phyloP scores from a whole-genome alignment of 176 grass and related monocot genomes.

The Oryza longistaminata region DNA sequence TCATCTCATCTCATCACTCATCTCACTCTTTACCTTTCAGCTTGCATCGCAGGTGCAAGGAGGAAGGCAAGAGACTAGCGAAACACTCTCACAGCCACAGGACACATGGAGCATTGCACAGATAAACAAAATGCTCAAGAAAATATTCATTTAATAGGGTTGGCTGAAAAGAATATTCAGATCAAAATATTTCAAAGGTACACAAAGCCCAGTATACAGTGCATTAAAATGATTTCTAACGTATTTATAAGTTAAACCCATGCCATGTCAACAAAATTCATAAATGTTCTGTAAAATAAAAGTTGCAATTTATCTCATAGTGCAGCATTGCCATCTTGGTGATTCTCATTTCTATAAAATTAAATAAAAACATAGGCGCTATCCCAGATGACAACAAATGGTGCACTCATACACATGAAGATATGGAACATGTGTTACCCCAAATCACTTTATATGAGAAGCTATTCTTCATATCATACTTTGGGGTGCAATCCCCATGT shows the following conservation, averaged over 20 bases:
- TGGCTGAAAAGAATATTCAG: not conserved
- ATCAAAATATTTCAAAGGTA: not conserved
- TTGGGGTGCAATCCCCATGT: not conserved
- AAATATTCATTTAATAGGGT: not conserved
- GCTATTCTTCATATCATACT: not conserved
- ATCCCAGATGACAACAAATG: not conserved
- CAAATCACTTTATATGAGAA: not conserved
- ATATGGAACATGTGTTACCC: not conserved
- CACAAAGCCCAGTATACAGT: not conserved
- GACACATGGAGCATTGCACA: too few relatives aligned
- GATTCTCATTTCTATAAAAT: not conserved
- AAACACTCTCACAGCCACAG: not conserved
- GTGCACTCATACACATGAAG: not conserved
- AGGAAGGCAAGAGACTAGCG: not conserved
- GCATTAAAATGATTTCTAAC: not conserved
- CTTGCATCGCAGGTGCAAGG: slow-evolving; percentile 7
- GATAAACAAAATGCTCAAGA: not conserved
- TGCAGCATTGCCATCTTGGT: not conserved
- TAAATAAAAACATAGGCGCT: not conserved
- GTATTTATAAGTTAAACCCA: not conserved
- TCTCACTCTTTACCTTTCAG: not conserved
- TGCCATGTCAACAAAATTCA: not conserved
- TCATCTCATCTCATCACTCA: slow-evolving; percentile 1
- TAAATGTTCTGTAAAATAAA: not conserved
- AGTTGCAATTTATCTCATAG: not conserved